Conservation (phyloP, 495 filamentous ascomycete species). For the Neurospora discreta region DNA sequence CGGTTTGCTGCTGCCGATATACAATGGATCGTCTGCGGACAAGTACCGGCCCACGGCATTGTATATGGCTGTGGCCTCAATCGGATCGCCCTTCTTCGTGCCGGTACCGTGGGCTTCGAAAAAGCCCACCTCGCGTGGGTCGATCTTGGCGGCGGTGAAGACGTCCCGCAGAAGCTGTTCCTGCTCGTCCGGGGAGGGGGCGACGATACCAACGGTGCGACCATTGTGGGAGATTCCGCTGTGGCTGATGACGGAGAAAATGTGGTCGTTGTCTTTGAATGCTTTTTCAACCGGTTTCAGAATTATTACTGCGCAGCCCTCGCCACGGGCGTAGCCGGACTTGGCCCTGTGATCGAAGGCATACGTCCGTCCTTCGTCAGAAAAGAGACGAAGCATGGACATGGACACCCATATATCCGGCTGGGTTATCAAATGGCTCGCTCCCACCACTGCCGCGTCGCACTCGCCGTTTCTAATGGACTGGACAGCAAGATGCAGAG, state of each 20-base stretch:
- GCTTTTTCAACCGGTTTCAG: constrained; percentile 47
- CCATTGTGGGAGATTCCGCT: constrained; percentile 47
- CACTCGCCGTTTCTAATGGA: constrained; percentile 50
- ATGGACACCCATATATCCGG: constrained; percentile 34
- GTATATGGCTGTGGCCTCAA: constrained; percentile 46
- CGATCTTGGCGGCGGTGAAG: constrained; percentile 28
- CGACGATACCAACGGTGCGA: constrained; percentile 40
- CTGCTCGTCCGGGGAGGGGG: constrained; percentile 43
- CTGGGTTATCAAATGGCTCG: constrained; percentile 30
- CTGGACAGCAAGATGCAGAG: constrained; percentile 64
- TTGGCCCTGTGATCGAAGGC: constrained; percentile 32
- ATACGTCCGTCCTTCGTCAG: constrained; percentile 26
- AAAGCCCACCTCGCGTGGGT: constrained; percentile 33
- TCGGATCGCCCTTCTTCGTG: constrained; percentile 49
- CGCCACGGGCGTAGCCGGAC: constrained; percentile 34
- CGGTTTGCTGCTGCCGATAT: constrained; percentile 48
- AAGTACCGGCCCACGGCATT: constrained; percentile 31
- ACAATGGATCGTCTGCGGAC: constrained; percentile 28
- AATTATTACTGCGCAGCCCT: constrained; percentile 31
- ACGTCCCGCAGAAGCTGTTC: constrained; percentile 33
- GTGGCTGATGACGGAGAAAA: constrained; percentile 44
- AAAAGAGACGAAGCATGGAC: constrained; percentile 23
- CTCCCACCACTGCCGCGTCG: constrained; percentile 35
- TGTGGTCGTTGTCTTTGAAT: constrained; percentile 39
- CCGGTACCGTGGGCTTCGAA: constrained; percentile 49